A percentile compares a stretch with the other conserved stretches of the same genome.
These are phyloP conservation scores for Forsythia viridissima DNA, from an alignment of 257 asterid species.

Conservation along the genomic window DNA sequence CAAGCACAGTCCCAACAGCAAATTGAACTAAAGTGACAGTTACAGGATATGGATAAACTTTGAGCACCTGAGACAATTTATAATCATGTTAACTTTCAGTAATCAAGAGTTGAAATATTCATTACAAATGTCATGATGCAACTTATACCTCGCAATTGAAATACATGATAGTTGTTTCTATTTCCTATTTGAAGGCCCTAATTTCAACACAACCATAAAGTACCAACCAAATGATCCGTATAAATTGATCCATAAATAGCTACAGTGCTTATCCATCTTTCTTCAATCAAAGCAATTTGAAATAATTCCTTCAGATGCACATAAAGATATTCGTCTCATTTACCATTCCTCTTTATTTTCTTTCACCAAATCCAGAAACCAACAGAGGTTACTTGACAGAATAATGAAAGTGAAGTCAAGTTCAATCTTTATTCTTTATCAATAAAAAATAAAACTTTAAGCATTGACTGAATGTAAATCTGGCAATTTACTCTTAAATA, in stretches of 20 bases:
- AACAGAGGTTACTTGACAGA: background rate
- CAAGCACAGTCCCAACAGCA: constrained; percentile 83
- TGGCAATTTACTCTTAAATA: background rate
- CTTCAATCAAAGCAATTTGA: background rate
- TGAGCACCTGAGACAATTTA: constrained; percentile 59
- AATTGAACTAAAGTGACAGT: constrained; percentile 83
- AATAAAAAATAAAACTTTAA: too few relatives aligned
- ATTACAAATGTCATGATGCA: background rate
- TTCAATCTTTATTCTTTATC: background rate
- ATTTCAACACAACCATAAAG: background rate
- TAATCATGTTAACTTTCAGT: constrained; percentile 19
- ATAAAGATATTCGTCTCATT: background rate
- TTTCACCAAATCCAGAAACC: background rate
- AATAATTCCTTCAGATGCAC: background rate
- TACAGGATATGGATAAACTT: constrained; percentile 78
- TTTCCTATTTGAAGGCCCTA: background rate
- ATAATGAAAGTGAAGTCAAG: background rate
- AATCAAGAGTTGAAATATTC: background rate
- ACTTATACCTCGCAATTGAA: background rate
- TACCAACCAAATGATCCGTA: background rate
- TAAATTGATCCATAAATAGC: background rate
- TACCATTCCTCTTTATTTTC: background rate
- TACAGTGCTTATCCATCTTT: background rate
- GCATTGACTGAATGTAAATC: background rate
- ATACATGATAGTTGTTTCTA: background rate